Conservation (phyloP, 1,139 yeast genomes). For the Entelexis paramagnoliae region DNA sequence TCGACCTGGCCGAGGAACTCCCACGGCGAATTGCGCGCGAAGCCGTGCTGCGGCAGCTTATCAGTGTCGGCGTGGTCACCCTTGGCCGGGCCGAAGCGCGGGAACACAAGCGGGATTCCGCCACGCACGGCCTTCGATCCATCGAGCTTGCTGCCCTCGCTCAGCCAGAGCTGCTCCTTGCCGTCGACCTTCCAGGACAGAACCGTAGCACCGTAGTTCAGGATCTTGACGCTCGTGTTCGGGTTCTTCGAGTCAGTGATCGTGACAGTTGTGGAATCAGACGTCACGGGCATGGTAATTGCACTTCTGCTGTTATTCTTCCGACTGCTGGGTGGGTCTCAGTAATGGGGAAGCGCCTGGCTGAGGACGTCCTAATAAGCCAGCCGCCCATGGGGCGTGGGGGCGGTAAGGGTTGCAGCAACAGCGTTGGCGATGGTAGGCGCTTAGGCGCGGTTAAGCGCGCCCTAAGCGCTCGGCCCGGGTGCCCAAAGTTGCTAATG, state of each 20-base stretch:
- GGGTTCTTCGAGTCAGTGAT: constrained; percentile 48
- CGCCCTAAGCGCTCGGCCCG: too few relatives aligned
- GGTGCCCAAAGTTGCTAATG: too few relatives aligned
- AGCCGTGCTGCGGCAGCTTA: constrained; percentile 88
- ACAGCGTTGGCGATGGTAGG: neutral
- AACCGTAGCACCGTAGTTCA: constrained; percentile 83
- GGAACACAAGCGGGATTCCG: constrained; percentile 93
- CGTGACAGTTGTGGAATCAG: constrained; percentile 37
- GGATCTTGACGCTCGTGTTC: constrained; percentile 49
- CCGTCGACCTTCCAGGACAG: constrained; percentile 68
- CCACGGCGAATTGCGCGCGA: constrained; percentile 84
- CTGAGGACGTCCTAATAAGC: neutral
- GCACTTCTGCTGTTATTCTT: neutral
- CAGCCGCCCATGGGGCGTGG: neutral
- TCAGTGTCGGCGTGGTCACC: constrained; percentile 39
- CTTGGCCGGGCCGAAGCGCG: constrained; percentile 65
- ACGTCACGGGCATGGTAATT: constrained; percentile 17
- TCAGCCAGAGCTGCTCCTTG: constrained; percentile 58
- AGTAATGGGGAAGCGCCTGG: too few relatives aligned
- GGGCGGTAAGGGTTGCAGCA: constrained; percentile 1
- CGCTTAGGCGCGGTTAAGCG: neutral
- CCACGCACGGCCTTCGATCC: constrained; percentile 93
- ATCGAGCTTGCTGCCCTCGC: constrained; percentile 65
- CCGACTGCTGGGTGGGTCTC: too few relatives aligned
- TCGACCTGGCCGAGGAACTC: constrained; percentile 76